A percentile compares a stretch with the other conserved stretches of the same genome.
These are phyloP conservation scores for Firmiana major DNA, from an alignment of 345 rosid genomes.

Conservation along the genomic window DNA sequence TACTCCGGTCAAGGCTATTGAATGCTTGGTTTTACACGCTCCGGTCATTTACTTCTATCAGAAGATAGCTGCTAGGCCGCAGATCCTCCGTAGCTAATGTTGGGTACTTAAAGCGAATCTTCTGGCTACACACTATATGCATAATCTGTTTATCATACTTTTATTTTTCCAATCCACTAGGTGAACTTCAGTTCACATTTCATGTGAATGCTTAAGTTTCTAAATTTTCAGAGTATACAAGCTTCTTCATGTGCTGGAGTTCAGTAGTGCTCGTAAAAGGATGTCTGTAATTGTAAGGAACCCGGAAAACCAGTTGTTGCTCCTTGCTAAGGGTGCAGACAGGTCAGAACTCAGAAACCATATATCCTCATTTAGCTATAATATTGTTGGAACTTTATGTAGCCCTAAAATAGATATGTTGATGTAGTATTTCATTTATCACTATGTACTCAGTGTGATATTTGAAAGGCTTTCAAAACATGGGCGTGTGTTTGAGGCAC, in stretches of 20 bases:
- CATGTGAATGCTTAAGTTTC: conserved; percentile 4
- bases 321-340: conserved; percentile 87
- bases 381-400: conserved; percentile 2
- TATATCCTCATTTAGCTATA: not conserved
- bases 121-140: not conserved
- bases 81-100: not conserved
- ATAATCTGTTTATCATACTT: not conserved
- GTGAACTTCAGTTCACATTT: not conserved
- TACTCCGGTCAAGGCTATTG: not conserved
- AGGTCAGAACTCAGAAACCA: conserved; percentile 46
- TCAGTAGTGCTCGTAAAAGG: conserved; percentile 74
- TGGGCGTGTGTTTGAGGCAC: conserved; percentile 38
- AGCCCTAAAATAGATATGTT: conserved; percentile 9
- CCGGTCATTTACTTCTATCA: not conserved
- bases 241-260: conserved; percentile 80
- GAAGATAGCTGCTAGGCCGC: not conserved
- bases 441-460: conserved; percentile 53
- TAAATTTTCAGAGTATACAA: conserved; percentile 49
- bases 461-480: conserved; percentile 57
- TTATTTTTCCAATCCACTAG: not conserved
- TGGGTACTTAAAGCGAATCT: not conserved
- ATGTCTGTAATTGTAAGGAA: conserved; percentile 82
- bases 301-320: conserved; percentile 47
- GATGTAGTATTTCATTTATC: conserved; percentile 12
- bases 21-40: not conserved